Conservation (phyloP, 2,329 filamentous ascomycete species). For the Colletotrichum sp. region DNA sequence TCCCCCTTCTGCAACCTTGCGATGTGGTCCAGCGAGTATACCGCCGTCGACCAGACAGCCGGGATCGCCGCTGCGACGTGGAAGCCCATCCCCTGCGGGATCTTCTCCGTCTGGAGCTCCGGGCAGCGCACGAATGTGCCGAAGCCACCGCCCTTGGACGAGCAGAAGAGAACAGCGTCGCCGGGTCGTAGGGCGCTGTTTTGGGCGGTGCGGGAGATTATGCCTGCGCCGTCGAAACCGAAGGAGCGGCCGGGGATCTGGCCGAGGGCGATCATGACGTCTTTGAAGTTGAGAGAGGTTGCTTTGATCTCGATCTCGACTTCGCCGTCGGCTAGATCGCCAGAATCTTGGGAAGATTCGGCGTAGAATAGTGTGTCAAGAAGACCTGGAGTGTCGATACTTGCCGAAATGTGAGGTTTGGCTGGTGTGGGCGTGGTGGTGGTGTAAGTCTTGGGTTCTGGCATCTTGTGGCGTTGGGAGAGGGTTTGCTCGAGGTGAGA, state of each 20-base stretch:
- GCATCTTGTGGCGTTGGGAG: background rate
- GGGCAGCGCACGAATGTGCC: conserved; percentile 24
- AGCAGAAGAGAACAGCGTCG: conserved; percentile 25
- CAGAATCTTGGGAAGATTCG: background rate
- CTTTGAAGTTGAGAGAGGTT: conserved; percentile 38
- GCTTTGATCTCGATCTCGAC: conserved; percentile 31
- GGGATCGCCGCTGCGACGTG: conserved; percentile 23
- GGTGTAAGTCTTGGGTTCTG: background rate
- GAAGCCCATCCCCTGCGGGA: conserved; percentile 38
- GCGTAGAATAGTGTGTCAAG: background rate
- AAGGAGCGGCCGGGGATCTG: conserved; percentile 33
- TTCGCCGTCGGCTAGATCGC: conserved; percentile 16
- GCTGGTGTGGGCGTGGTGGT: background rate
- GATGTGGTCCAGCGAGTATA: conserved; percentile 27
- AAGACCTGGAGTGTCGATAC: background rate
- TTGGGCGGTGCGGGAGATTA: conserved; percentile 32
- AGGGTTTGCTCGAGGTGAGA: background rate
- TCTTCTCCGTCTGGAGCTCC: conserved; percentile 30
- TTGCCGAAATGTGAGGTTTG: background rate
- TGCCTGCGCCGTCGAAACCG: conserved; percentile 37
- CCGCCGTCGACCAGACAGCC: conserved; percentile 29
- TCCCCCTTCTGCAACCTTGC: conserved; percentile 24
- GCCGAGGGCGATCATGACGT: conserved; percentile 39
- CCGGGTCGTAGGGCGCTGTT: conserved; percentile 26
- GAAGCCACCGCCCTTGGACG: conserved; percentile 13